Base-by-base conservation (phyloP, 2,329 filamentous ascomycete species). In the Tolypocladium capitatum region DNA sequence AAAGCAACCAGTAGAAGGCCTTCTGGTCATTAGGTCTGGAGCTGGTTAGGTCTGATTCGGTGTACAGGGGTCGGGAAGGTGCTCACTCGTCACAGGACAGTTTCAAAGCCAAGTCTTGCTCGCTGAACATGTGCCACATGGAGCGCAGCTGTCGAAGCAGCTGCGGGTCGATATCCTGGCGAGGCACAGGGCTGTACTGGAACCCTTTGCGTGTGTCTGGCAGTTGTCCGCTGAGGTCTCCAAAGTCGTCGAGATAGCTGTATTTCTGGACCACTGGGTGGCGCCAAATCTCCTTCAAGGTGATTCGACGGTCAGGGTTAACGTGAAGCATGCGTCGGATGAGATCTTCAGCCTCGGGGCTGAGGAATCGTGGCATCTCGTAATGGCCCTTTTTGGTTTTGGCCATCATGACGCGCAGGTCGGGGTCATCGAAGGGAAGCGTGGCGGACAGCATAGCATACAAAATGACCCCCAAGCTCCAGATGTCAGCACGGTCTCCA, bases 381-480 rank as follows among this genome's bases (percentile, higher is more conserved):
- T 81, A 85, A 33, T 73, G 65, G 8, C 77, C 81, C 47, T 70
- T 74, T 53, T 75, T 75, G 16, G 81, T 80, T 56, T 75, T 75
- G 27, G 64, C 60, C 54, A 89, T 76, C 55, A 92, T 77, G 33
- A 73, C 66, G 11, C 72, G 69, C 47, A 86, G 66, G 56, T 85
- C 72, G 16, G 75, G 70, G 43, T 82, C 76, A 53, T 89, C 83
- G 56, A 96, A 98, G 0, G 92, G 92, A 2, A 95, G 78, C 27
- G 78, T 80, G 1, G 87, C 89, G 24, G 85, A 84, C 21, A 98
- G 73, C 68, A 94, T 82, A 11, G 89, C 90, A 62, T 85, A 98
- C 0, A 98, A 69, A 48, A 94, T 90, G 43, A 94, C 84, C 1
- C 89, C 89, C 63, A 89, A 81, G 61, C 90, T 96, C 92, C 92